Percentiles rank a stretch among this genome's conserved stretches.
These are phyloP conservation scores for Thraustochytrium sp. DNA, from an alignment of 352 stramenopile genomes.

Conservation along the genomic window DNA sequence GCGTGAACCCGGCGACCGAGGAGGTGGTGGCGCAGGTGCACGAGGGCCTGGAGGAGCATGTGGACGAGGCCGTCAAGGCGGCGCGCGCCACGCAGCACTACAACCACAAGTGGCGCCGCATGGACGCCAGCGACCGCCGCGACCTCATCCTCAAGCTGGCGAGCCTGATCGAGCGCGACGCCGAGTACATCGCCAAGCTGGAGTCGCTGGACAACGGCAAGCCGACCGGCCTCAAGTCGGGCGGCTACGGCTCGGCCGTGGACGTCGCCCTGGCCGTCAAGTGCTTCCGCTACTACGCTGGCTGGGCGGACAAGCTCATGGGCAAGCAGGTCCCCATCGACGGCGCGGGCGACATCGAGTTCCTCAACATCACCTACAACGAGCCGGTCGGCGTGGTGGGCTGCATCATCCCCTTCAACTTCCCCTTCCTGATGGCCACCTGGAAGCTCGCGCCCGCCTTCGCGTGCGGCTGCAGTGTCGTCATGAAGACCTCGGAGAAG, in stretches of 20 bases:
- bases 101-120: conserved; percentile 60
- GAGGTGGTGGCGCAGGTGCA: conserved; percentile 66
- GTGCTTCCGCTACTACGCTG: conserved; percentile 54
- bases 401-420: conserved; percentile 65
- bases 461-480: conserved; percentile 76
- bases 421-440: conserved; percentile 61
- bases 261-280: conserved; percentile 54
- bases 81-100: conserved; percentile 69
- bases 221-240: conserved; percentile 34
- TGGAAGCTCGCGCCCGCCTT: conserved; percentile 64
- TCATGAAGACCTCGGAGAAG: conserved; percentile 80
- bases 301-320: conserved; percentile 54
- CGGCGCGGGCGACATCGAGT: conserved; percentile 40
- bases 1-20: conserved; percentile 68
- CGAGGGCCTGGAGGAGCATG: conserved; percentile 60
- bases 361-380: conserved; percentile 51
- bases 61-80: conserved; percentile 64
- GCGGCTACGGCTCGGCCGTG: conserved; percentile 48
- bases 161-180: conserved; percentile 51
- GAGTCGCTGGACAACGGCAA: conserved; percentile 59
- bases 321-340: conserved; percentile 55
- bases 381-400: conserved; percentile 52
- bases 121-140: conserved; percentile 52
- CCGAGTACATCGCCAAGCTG: conserved; percentile 52
- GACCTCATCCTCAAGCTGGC: conserved; percentile 53